Percentiles rank a stretch among this genome's conserved stretches.
Evolutionary conservation across 345 rosid species (phyloP).

Genomic region (Sapria himalayana): DNA sequence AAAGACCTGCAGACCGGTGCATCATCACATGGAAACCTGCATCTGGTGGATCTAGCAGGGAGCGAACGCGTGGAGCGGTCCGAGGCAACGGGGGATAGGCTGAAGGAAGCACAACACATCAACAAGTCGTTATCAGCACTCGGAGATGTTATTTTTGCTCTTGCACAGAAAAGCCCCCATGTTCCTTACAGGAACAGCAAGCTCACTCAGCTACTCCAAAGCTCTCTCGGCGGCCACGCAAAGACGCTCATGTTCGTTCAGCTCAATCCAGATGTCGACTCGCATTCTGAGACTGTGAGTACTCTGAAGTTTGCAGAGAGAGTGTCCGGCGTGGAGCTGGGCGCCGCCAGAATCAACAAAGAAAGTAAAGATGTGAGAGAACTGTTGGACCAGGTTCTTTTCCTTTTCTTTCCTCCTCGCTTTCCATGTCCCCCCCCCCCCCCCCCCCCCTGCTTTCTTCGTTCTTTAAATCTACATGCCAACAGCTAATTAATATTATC

Average conservation of each 20-base stretch:
- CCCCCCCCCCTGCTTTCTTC: too few relatives aligned
- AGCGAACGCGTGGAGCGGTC: slow-evolving; percentile 94
- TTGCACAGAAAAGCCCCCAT: slow-evolving; percentile 69
- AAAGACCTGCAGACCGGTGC: slow-evolving; percentile 39
- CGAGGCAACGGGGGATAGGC: slow-evolving; percentile 74
- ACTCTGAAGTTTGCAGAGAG: slow-evolving; percentile 93
- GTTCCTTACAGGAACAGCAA: slow-evolving; percentile 96
- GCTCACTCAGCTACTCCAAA: slow-evolving; percentile 86
- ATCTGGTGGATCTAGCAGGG: slow-evolving; percentile 92
- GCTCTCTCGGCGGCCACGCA: slow-evolving; percentile 88
- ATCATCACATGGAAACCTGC: slow-evolving; percentile 49
- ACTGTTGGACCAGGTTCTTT: slow-evolving; percentile 63
- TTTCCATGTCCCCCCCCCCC: too few relatives aligned
- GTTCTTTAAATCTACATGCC: too few relatives aligned
- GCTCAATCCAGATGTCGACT: slow-evolving; percentile 62
- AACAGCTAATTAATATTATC: too few relatives aligned
- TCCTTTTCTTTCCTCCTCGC: neutral
- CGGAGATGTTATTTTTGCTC: slow-evolving; percentile 85
- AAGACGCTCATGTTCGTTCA: slow-evolving; percentile 95
- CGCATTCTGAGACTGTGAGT: slow-evolving; percentile 64
- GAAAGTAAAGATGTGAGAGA: slow-evolving; percentile 69
- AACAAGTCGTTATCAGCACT: slow-evolving; percentile 85
- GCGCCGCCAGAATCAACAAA: slow-evolving; percentile 75
- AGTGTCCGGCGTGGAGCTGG: slow-evolving; percentile 89
- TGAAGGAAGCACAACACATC: slow-evolving; percentile 90